phyloP scores from a whole-genome alignment of 2,329 filamentous ascomycete species.

The Xylaria polymorpha region DNA sequence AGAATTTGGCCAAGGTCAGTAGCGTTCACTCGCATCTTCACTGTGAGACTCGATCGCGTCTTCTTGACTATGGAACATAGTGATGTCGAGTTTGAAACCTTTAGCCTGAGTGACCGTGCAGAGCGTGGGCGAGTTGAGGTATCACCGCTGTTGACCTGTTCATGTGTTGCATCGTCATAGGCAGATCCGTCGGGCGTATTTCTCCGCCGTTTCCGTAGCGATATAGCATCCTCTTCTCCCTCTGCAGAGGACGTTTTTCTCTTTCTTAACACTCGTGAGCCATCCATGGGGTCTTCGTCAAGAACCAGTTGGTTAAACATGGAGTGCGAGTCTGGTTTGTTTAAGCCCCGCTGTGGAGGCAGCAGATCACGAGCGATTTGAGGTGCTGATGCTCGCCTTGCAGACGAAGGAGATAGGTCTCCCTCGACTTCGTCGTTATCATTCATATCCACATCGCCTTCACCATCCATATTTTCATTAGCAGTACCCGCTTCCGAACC shows the following conservation, averaged over 20 bases:
- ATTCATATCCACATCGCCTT: conserved; percentile 46
- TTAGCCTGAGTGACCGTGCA: conserved; percentile 70
- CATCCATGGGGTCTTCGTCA: conserved; percentile 79
- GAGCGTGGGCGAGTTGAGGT: conserved; percentile 54
- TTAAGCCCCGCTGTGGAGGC: conserved; percentile 72
- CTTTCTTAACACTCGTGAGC: conserved; percentile 82
- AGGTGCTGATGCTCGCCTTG: conserved; percentile 68
- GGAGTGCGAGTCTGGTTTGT: conserved; percentile 78
- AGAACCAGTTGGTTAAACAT: conserved; percentile 79
- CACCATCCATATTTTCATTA: conserved; percentile 43
- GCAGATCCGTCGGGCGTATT: conserved; percentile 58
- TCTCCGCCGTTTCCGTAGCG: conserved; percentile 65
- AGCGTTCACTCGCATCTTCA: conserved; percentile 69
- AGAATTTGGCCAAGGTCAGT: conserved; percentile 70
- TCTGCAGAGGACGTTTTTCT: conserved; percentile 82
- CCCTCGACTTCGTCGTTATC: conserved; percentile 42
- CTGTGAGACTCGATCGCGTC: conserved; percentile 59
- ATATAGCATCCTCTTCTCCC: conserved; percentile 64
- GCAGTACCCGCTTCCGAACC: conserved; percentile 46
- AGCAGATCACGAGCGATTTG: conserved; percentile 78
- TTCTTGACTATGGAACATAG: conserved; percentile 58
- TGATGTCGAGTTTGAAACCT: conserved; percentile 54
- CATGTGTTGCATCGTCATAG: conserved; percentile 49
- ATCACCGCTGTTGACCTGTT: conserved; percentile 52
- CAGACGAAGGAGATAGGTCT: conserved; percentile 54